Evolutionary conservation across 129 eudicot species (phyloP), one percentile per base, ranked within the genome.

Genomic region (Scalesia atractyloides): DNA sequence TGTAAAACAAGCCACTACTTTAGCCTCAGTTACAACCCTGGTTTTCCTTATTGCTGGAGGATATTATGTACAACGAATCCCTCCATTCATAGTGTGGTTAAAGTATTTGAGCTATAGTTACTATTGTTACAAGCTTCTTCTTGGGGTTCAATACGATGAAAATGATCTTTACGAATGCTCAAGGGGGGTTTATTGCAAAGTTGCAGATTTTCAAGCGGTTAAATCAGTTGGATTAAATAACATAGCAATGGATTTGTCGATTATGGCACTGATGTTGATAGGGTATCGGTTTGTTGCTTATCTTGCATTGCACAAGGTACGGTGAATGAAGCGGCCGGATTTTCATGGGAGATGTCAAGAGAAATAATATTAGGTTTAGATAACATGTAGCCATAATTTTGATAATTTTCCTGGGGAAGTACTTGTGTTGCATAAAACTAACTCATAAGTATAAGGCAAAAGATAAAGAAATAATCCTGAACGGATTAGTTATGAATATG

Each of bases 41-140:
- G 96, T 88, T 15, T 95, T 95, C 84, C 91, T 95, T n/a, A 88
- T 90, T 16, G 98, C 98, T 2, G 98, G 98, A 50, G 98, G 98
- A 15, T 94, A 94, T 82, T 94, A 94, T 19, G 84, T 94, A 60
- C 91, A 88, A 74, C 89, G 88, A 66, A 90, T 94, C 22, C 98
- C 98, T 0, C 82, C 91, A 12, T 94, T 94, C 75, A 94, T 94
- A 43, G 83, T 82, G 7, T 94, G 98, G 98, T 74, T 90, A 44
- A 94, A 90, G 86, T 94, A 90, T 76, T 80, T 94, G 75, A 94
- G 98, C 82, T 94, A 85, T 69, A 95, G 99, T 80, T 95, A 90
- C 79, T 95, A 95, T 60, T 88, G 99, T 67, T 95, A 88, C 85
- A 90, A 83, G 80, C 96, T 95, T 67, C 94, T 95, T 62, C 91